Base-by-base conservation (phyloP, 306 rosid species). In the Potentilla sterilis region DNA sequence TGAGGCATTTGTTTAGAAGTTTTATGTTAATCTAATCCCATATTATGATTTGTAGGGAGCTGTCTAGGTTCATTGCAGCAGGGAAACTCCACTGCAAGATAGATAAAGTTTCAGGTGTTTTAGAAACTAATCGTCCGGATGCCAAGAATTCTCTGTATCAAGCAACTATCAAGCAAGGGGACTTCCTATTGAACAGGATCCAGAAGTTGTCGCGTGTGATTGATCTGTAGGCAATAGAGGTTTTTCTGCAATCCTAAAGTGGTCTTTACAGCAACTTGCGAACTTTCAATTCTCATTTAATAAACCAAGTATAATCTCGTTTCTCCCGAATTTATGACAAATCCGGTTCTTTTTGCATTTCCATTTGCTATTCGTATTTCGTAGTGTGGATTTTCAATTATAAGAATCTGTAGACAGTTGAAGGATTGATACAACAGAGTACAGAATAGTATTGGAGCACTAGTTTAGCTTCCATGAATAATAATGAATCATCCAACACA, bases 91-190 rank as follows among this genome's bases (percentile, higher is more conserved):
- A 96, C 75, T 92, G 99, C 54, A 96, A 96, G 92, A 92, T 96
- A 9, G 99, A 96, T 73, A 96, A 92, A 82, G 99, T 96, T 73
- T 97, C 92, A 0, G 98, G 98, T 2, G 97, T 96, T 72, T 88
- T 96, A 21, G 99, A 96, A 77, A 92, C 99, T 8, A 90, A 90
- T 65, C 93, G 99, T 9, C 99, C 98, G 0, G 98, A 92, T 85
- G 91, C 99, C 6, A 96, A 96, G 85, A 96, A 90, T 75, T 97
- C 97, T 41, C 93, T 96, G 52, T 96, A 96, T 84, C 99, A 96
- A 77, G 92, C 99, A 70, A 96, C 98, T 22, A 96, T 96, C 79
- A 92, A 90, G 88, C 99, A 92, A 82, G 98, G 99, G n/a, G 99
- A 96, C 82, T 92, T 96, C 89, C 77, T 96, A 16, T 78, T 92